Evolutionary conservation across 768 basidiomycete genomes (phyloP), one percentile per base, ranked within the genome.

Genomic region (Podaxis sp.): DNA sequence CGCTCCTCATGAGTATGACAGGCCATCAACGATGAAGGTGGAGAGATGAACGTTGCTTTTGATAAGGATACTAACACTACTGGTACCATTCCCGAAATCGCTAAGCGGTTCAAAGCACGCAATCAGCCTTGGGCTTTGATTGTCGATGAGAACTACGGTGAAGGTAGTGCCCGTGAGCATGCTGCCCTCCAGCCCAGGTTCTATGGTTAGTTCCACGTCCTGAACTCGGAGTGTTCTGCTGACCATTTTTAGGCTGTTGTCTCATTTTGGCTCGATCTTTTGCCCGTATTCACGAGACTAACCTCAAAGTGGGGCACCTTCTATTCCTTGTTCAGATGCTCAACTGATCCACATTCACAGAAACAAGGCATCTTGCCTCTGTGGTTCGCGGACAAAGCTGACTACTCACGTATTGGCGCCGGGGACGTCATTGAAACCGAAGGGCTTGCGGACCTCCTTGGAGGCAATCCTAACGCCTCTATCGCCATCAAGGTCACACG

Each of bases 221-320:
- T 53, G 33, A 12, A 40, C 27, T 38, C n/a, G 19, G 38, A 41
- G 43, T 19, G 29, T 22, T 40, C 17, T 49, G 46, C 25, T 38
- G 54, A 19, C 57, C 24, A 24, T 22, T 25, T 65, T 46, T 51
- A 90, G 93, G 96, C 17, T 94, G 94, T 69, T 85, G 83, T 4
- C 78, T 94, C 79, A 95, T 98, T 67, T 73, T 97, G 61, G 94
- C 94, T 0, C 82, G 94, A 22, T 98, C 95, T 1, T 98, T 99
- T 70, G 97, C 97, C 66, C 90, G 97, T 55, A 99, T 99, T 55
- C 97, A 99, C 72, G 97, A 98, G 78, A 96, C 96, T 5, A 98
- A 98, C 74, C 76, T 98, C 62, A 97, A 97, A 80, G 94, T 91
- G 65, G 41, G 81, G 58, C 9, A 8, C 43, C 46, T 19, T 29